These are phyloP conservation scores for Calvatia gigantea DNA, from an alignment of 768 basidiomycete genomes.

Conservation along the genomic window DNA sequence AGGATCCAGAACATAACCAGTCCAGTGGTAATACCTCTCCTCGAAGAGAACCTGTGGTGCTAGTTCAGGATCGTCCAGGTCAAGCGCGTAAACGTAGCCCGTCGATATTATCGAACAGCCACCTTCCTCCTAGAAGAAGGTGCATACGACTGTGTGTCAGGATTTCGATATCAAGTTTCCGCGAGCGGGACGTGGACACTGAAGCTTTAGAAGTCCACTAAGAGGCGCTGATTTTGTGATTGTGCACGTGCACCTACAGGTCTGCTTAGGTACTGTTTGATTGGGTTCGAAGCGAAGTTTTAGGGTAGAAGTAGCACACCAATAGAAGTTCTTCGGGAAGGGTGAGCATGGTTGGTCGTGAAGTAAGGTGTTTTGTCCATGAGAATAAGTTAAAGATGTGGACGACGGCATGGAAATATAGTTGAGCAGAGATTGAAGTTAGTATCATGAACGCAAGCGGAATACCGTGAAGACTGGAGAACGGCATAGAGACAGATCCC, in stretches of 20 bases:
- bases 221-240: not conserved
- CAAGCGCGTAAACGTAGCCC: not conserved
- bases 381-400: not conserved
- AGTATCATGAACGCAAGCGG: too few relatives aligned
- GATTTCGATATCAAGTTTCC: not conserved
- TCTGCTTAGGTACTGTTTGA: not conserved
- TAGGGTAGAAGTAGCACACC: not conserved
- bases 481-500: conserved; percentile 19
- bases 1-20: not conserved
- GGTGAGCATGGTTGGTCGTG: not conserved
- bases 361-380: not conserved
- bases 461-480: too few relatives aligned
- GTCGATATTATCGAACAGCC: not conserved
- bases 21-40: not conserved
- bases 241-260: not conserved
- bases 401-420: too few relatives aligned
- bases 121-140: not conserved
- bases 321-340: not conserved
- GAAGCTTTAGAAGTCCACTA: not conserved
- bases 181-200: not conserved
- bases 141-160: not conserved
- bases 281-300: not conserved
- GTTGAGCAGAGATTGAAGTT: too few relatives aligned
- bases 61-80: not conserved
- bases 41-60: not conserved